Conservation (phyloP, 192 early-diverging fungal species). For the Linnemannia elongata region DNA sequence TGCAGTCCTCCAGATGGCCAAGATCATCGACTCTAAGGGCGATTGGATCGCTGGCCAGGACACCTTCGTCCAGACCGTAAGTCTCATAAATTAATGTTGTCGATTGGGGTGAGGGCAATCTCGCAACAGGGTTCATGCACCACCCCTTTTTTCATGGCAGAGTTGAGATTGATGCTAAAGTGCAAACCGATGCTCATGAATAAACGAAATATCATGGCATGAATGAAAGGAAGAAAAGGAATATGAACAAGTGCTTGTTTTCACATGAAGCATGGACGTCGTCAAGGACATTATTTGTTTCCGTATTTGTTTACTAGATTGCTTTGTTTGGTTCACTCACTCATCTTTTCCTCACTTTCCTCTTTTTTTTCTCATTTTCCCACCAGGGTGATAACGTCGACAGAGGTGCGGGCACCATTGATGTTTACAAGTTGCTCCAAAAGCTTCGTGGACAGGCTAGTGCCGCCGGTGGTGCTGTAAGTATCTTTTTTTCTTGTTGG, state of each 20-base stretch:
- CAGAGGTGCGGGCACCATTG: slow-evolving; percentile 76
- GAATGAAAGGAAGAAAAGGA: background rate
- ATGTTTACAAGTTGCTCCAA: slow-evolving; percentile 69
- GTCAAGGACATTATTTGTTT: background rate
- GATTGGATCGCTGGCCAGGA: slow-evolving; percentile 69
- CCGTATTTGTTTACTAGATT: background rate
- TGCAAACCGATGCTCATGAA: background rate
- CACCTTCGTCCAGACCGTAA: slow-evolving; percentile 77
- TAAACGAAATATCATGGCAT: background rate
- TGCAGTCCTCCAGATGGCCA: slow-evolving; percentile 69
- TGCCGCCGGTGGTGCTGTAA: slow-evolving; percentile 59
- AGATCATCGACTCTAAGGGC: slow-evolving; percentile 64
- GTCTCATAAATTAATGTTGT: background rate
- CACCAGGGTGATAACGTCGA: slow-evolving; percentile 78
- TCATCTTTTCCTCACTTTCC: background rate
- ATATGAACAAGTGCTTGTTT: background rate
- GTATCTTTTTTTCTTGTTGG: background rate
- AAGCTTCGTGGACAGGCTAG: slow-evolving; percentile 68
- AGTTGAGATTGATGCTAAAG: background rate
- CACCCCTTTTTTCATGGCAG: background rate
- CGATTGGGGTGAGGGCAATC: background rate
- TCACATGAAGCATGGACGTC: background rate
- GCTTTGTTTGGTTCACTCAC: background rate
- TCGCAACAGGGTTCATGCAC: background rate
- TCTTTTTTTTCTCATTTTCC: background rate